Base-by-base conservation (phyloP, 1,284 basidiomycete species). In the Rhodotorula sp. region DNA sequence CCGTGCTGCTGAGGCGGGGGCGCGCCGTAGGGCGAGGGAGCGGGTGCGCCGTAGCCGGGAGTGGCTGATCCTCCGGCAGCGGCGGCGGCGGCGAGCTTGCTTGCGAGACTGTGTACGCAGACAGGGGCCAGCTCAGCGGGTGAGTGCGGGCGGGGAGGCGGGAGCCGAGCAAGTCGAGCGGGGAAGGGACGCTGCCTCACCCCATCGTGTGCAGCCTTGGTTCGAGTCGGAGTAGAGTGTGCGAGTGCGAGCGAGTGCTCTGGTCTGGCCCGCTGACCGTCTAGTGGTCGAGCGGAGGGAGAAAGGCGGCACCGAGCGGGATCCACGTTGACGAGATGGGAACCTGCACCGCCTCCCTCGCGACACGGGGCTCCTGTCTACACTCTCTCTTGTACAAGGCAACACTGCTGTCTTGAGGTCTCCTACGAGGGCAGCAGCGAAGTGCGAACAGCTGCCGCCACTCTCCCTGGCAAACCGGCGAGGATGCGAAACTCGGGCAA, bases 81-180 rank as follows among this genome's bases (percentile, higher is more conserved):
- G 41, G 69, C 67, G 8, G 71, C 71, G 42, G 71, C 71, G 13
- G 71, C 71, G 57, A 72, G 67, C 59, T 72, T 72, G 8, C 64
- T 55, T 27, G 71, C 71, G 64, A 72, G 71, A 34, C 71, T 68
- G 67, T 48, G 61, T 0, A 9, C 14, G 44, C 7, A 7, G 4
- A n/a, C 5, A 7, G 8, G 9, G 4, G 34, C 34, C 34, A 34
- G 34, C 23, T 16, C 17, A 16, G 27, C 34, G 25, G 17, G 46
- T 58, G 23, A 46, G 44, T 16, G 23, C n/a, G 21, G 21, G 25
- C 17, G 45, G 23, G 27, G 42, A 4, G 2, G 21, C 34, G 27
- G 4, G 48, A 9, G 13, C 9, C 3, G 41, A 44, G 44, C 34
- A 21, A 17, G 56, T 3, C 23, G 44, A 57, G 17, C 42, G 34